phyloP scores from a whole-genome alignment of 371 early-diverging fungal genomes.

The Neoconidiobolus thromboides region DNA sequence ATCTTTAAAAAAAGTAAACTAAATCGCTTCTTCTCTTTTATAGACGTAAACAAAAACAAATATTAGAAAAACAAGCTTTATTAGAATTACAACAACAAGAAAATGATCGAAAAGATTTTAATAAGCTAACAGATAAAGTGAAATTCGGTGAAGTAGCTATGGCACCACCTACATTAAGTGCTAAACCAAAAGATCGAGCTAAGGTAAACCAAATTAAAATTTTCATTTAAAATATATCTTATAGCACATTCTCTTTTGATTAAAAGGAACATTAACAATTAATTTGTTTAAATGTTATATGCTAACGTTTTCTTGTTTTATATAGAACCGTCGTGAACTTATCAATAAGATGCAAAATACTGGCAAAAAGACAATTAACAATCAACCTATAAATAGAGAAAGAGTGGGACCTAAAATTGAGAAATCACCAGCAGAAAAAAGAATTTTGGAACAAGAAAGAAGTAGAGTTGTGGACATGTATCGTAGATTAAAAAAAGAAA shows the following conservation, averaged over 20 bases:
- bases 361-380: background rate
- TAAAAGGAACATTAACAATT: too few relatives aligned
- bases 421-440: background rate
- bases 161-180: slow-evolving; percentile 1
- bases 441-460: slow-evolving; percentile 3
- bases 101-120: background rate
- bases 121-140: slow-evolving; percentile 1
- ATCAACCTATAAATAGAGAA: background rate
- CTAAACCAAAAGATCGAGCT: slow-evolving; percentile 3
- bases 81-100: too few relatives aligned
- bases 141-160: slow-evolving; percentile 5
- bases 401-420: background rate
- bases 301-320: too few relatives aligned
- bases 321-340: background rate
- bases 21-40: too few relatives aligned
- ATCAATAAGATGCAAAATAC: background rate
- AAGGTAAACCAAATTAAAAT: background rate
- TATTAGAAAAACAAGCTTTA: too few relatives aligned
- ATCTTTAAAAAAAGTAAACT: too few relatives aligned
- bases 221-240: background rate
- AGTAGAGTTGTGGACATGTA: background rate
- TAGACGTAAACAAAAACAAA: too few relatives aligned
- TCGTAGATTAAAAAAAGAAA: background rate
- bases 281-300: too few relatives aligned
- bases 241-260: too few relatives aligned